These are phyloP conservation scores for Penicillium polonicum DNA, from an alignment of 2,329 filamentous ascomycete genomes.

Conservation along the genomic window DNA sequence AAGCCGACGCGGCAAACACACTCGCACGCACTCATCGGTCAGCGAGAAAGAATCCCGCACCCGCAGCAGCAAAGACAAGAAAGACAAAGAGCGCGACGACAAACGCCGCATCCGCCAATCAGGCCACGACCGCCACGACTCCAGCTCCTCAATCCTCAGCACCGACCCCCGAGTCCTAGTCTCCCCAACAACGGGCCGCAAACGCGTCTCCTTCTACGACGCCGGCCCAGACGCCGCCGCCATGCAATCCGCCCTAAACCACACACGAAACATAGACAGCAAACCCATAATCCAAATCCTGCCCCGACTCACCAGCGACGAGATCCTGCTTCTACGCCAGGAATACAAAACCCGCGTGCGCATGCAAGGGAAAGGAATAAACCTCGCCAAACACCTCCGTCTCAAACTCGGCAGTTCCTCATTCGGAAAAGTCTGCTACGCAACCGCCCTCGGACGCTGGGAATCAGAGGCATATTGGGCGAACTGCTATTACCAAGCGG, in stretches of 20 bases:
- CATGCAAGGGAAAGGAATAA: constrained; percentile 49
- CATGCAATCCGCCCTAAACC: constrained; percentile 71
- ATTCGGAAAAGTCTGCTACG: constrained; percentile 88
- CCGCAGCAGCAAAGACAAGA: constrained; percentile 27
- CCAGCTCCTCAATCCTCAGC: constrained; percentile 31
- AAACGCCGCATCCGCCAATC: constrained; percentile 24
- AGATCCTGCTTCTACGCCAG: constrained; percentile 78
- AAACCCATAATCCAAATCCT: constrained; percentile 77
- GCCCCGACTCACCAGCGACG: constrained; percentile 78
- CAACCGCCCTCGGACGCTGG: constrained; percentile 83
- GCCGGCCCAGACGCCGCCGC: constrained; percentile 73
- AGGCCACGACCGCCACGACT: constrained; percentile 30
- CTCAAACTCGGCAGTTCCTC: constrained; percentile 49
- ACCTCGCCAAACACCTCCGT: constrained; percentile 53
- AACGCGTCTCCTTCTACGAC: constrained; percentile 77
- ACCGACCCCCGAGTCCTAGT: constrained; percentile 40
- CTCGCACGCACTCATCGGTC: constrained; percentile 24
- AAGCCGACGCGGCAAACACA: constrained; percentile 28
- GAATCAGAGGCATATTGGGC: constrained; percentile 97
- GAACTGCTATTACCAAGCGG: constrained; percentile 94
- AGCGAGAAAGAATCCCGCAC: constrained; percentile 17
- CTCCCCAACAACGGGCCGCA: constrained; percentile 51
- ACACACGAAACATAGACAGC: constrained; percentile 65
- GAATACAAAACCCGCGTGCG: constrained; percentile 93
- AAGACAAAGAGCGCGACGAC: constrained; percentile 35